Conservation (phyloP, 768 basidiomycete species). For the Lactarius deliciosus region DNA sequence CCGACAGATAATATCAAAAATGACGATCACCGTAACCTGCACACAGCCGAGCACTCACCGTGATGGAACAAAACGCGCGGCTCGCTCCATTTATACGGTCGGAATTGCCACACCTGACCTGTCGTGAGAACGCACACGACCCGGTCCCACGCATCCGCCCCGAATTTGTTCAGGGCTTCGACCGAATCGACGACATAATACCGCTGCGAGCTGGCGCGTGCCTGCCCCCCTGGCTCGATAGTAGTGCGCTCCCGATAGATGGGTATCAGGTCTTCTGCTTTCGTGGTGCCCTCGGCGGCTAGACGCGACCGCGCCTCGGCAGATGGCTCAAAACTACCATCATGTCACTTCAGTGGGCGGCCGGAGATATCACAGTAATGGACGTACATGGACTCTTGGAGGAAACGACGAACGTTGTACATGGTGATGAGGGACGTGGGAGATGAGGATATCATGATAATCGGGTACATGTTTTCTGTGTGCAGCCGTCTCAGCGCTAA, state of each 20-base stretch:
- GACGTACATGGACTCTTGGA: conserved; percentile 79
- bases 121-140: conserved; percentile 99
- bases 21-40: neutral
- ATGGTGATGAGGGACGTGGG: conserved; percentile 95
- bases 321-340: conserved; percentile 59
- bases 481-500: neutral
- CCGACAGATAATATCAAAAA: neutral
- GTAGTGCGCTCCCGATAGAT: conserved; percentile 81
- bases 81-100: conserved; percentile 95
- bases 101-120: conserved; percentile 97
- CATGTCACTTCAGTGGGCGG: neutral
- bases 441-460: conserved; percentile 96
- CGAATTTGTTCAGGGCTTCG: conserved; percentile 90
- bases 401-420: conserved; percentile 93
- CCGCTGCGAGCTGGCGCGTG: conserved; percentile 47
- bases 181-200: conserved; percentile 92
- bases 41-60: conserved; percentile 48
- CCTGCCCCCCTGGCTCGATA: conserved; percentile 64
- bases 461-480: conserved; percentile 77
- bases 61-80: conserved; percentile 91
- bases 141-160: conserved; percentile 91
- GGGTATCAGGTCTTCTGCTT: conserved; percentile 82
- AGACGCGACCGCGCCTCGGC: conserved; percentile 71
- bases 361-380: neutral
- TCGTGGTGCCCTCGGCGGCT: conserved; percentile 65